phyloP scores from a whole-genome alignment of 2,329 filamentous ascomycete genomes.

The Exophiala oligosperma region DNA sequence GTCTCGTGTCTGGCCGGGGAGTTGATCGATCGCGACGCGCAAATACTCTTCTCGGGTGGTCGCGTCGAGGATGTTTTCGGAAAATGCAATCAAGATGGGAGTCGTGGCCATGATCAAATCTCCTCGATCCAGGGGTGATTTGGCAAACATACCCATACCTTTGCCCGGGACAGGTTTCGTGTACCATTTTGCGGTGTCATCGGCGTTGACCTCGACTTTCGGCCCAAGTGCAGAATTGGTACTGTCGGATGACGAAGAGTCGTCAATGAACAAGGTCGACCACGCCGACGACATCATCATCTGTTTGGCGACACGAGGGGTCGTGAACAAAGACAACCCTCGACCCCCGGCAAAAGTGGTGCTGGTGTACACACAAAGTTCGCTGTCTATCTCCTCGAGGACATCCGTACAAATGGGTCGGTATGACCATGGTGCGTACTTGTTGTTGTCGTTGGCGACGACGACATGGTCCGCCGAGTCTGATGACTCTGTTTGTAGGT shows the following conservation, averaged over 20 bases:
- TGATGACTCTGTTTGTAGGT: not conserved
- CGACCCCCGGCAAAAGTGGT: slow-evolving; percentile 3
- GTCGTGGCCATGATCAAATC: slow-evolving; percentile 15
- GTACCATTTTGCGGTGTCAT: slow-evolving; percentile 5
- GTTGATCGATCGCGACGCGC: slow-evolving; percentile 11
- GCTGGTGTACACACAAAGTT: slow-evolving; percentile 20
- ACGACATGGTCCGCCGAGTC: no score
- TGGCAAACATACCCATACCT: slow-evolving; percentile 20
- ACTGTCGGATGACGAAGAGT: no score
- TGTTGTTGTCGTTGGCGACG: not conserved
- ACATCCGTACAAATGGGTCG: slow-evolving; percentile 11
- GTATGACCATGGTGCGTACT: slow-evolving; percentile 12
- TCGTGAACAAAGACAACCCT: slow-evolving; percentile 22
- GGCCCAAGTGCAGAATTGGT: no score
- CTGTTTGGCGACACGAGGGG: slow-evolving; percentile 10
- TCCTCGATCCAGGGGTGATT: not conserved
- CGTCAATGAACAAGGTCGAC: not conserved
- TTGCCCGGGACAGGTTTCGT: slow-evolving; percentile 7
- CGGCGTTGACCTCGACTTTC: not conserved
- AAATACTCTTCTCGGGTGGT: slow-evolving; percentile 16
- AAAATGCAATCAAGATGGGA: slow-evolving; percentile 18
- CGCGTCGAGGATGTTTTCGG: slow-evolving; percentile 5
- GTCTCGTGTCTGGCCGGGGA: slow-evolving; percentile 8
- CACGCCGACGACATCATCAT: not conserved
- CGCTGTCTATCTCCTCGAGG: slow-evolving; percentile 8